Base-by-base conservation (phyloP, 1,284 basidiomycete species). In the Termitomyces sp. region DNA sequence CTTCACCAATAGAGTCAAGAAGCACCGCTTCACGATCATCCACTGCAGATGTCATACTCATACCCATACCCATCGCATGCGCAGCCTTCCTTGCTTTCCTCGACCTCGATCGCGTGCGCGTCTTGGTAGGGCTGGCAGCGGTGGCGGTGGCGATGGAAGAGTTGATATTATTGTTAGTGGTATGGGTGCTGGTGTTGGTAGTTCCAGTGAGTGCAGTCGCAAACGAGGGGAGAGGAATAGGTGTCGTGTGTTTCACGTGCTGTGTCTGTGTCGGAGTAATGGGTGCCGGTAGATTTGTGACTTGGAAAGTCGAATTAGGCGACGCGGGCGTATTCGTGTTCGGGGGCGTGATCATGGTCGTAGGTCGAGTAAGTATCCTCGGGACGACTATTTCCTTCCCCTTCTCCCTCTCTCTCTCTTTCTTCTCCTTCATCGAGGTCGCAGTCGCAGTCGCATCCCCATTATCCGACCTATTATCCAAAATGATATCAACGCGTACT, bases 211-310 rank as follows among this genome's bases (percentile, higher is more conserved):
- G 52, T 30, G 60, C 61, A 13, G 61, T 61, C 9, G 61, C 60
- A 36, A 61, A 63, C 3, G 61, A 61, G 17, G 62, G 62, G 28
- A 64, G 55, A 9, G 62, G 57, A 10, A 62, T 62, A 17, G 62
- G 57, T 9, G 59, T 59, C 24, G 28, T 53, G 24, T 43, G 31
- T 17, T 42, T 17, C 31, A 36, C 44, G 17, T 39, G 17, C 13
- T 48, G 50, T 10, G 33, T 8, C 1, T n/a, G 30, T n/a, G 17
- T 19, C 5, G 9, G 3, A 6, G 45, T 31, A 28, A 28, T 28
- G 47, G 34, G 38, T 48, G n/a, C n/a, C 17, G 26, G 8, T 12
- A 45, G 13, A 15, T 12, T 33, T 2, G 19, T 8, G 4, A 3
- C 3, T 7, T 8, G 13, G 2, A 5, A 15, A 39, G 19, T 40